Evolutionary conservation across 352 stramenopile species (phyloP), one percentile per base, ranked within the genome.

Genomic region (Phytophthora rubi): DNA sequence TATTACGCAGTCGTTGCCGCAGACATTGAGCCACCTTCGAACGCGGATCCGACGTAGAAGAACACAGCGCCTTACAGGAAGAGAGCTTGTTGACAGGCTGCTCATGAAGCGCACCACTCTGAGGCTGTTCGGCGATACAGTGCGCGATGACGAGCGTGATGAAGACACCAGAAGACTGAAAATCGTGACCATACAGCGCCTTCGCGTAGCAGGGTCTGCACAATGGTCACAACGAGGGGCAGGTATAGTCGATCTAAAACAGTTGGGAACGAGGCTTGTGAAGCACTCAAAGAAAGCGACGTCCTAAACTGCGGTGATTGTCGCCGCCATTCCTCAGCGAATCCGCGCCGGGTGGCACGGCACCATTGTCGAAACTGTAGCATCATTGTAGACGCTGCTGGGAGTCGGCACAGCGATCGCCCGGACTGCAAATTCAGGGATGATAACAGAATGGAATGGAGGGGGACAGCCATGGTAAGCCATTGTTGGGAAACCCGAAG

Each of bases 1-100:
- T 13, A 73, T 26, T 26, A 26, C 15, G 15, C 51, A 65, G 53
- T 77, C 73, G 26, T 54, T 1, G 13, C 32, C 56, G 13, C 23
- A 64, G 61, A 91, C 82, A 42, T 82, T 58, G 63, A 79, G 82
- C n/a, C 77, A 54, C 8, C 65, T 70, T 18, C 83, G 81, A 1
- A 83, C 77, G 10, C 44, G 44, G 21, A 48, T 48, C 3, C 77
- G 79, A 10, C 83, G 16, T 52, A 28, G 42, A 82, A 62, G 37
- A 66, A 56, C 7, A 62, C 21, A 0, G 71, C 54, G 12, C 55
- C 62, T 2, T 61, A 60, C 30, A 75, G 47, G 42, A 76, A 70
- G 28, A 78, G 68, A 13, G 62, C 21, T 18, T 71, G 65, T 4
- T 55, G 60, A 8, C 56, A 51, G 10, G 28, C 51, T 44, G 56